Evolutionary conservation across 352 stramenopile genomes (phyloP), one percentile per base, ranked within the genome.

Genomic region (Phytophthora vignae): DNA sequence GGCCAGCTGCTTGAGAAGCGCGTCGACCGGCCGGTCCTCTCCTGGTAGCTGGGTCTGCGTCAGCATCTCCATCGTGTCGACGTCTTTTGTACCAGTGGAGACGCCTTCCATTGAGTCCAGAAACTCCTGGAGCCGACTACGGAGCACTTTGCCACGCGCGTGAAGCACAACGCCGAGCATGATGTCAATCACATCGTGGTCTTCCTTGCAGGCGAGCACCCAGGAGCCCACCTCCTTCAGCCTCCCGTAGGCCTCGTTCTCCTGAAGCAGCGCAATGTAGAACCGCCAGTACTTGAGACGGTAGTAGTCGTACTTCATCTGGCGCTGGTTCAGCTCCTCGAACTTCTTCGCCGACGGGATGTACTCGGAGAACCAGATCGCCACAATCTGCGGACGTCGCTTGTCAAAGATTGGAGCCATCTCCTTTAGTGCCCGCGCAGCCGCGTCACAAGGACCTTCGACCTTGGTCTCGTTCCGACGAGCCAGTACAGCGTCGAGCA

Each of bases 281-380:
- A 90, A 92, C 4, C 72, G 56, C 74, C 84, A 90, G 58, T 96
- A 96, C 60, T 94, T 94, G n/a, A 96, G 73, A 0, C 88, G 83
- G 25, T 84, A 81, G 64, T 76, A 71, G 42, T 94, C 87, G 53
- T 90, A 94, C 76, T 94, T 94, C 69, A 91, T 83, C 68, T 94
- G 87, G 10, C 87, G 83, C 60, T 94, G 87, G 64, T 94, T 94
- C 31, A 94, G 71, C 54, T 92, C 87, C 52, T 94, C 87, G 65
- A 93, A 94, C 59, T 90, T 92, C 64, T 94, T 94, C 7, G 78
- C 74, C 2, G 55, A 73, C 7, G 87, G 81, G 12, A 94, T 85
- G 50, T 91, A 84, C 73, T 94, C 85, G 0, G 84, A 89, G 22
- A 94, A 78, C 87, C 85, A 94, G 53, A 94, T 92, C 31, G 85